phyloP scores from a whole-genome alignment of 495 filamentous ascomycete species.

The Penicillium parvum region DNA sequence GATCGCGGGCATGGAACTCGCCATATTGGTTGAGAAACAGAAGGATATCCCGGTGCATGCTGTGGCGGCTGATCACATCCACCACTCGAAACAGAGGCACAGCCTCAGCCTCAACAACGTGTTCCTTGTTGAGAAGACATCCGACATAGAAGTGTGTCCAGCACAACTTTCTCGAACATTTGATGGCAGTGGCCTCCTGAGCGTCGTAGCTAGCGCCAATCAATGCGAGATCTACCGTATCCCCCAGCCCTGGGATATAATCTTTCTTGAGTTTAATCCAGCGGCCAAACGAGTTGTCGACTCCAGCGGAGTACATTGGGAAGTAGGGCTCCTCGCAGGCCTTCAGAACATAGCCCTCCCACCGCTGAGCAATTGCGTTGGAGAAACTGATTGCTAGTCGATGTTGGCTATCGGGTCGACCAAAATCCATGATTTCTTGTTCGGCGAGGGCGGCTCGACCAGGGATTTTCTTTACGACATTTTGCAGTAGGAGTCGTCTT shows the following conservation, averaged over 20 bases:
- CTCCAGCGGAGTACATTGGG: conserved; percentile 37
- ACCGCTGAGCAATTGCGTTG: conserved; percentile 55
- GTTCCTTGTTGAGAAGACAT: conserved; percentile 68
- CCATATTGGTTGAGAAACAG: conserved; percentile 50
- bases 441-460: conserved; percentile 59
- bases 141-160: conserved; percentile 82
- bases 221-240: conserved; percentile 76
- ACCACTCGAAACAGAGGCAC: conserved; percentile 62
- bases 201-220: conserved; percentile 66
- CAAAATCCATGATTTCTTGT: conserved; percentile 61
- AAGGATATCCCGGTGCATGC: conserved; percentile 47
- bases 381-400: conserved; percentile 60
- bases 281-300: conserved; percentile 35
- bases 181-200: conserved; percentile 43
- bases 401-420: conserved; percentile 32
- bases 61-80: conserved; percentile 48
- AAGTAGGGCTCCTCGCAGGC: conserved; percentile 76
- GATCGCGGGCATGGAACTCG: conserved; percentile 30
- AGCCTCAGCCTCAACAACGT: conserved; percentile 46
- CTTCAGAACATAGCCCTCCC: conserved; percentile 79
- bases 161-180: conserved; percentile 44
- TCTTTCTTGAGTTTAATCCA: conserved; percentile 90
- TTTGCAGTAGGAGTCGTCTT: conserved; percentile 55
- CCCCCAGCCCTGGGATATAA: conserved; percentile 75
- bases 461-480: conserved; percentile 50